Base-by-base conservation (phyloP, 805 yeast species). In the Metschnikowia lachancei region DNA sequence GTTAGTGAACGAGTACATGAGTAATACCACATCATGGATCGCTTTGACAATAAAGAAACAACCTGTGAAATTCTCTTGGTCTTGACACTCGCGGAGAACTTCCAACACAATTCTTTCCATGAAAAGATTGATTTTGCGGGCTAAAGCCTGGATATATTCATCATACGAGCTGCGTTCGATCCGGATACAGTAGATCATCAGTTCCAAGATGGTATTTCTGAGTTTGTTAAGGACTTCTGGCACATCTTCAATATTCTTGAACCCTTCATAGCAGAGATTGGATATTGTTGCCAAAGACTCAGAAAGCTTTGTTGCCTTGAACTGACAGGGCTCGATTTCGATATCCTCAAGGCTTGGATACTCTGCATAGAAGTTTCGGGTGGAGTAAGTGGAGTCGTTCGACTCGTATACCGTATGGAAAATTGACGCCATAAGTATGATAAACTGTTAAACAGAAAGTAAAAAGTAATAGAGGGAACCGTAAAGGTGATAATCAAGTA, bases 1-100 rank as follows among this genome's bases (percentile, higher is more conserved):
- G 32, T 51, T 51, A 3, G 57, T 47, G 28, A 51, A 51, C 9
- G 49, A 43, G 39, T 44, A 53, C 26, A 50, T 39, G 22, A 53
- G 46, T 24, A 41, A 17, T 6, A 50, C 44, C 12, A 53, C 38
- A 17, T 47, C 53, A 19, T 49, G 49, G 32, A 40, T 39, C 12
- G 50, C 48, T 32, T 50, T 42, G 29, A 53, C 49, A 4, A 53
- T 39, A 22, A 30, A 44, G 29, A 43, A 52, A 41, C 54, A 51
- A 22, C 39, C 34, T 18, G 46, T 41, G 18, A 48, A 28, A 24
- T 32, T 40, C 7, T 45, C 36, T 36, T 40, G 40, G 22, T 17
- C 36, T 11, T 28, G 41, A 39, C 57, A 53, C 34, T 24, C 45
- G 18, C 33, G 36, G 14, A 53, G 35, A 3, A 51, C 55, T n/a